These are phyloP conservation scores for Tinospora cordifolia DNA, from an alignment of 164 flowering plant species.

Conservation along the genomic window DNA sequence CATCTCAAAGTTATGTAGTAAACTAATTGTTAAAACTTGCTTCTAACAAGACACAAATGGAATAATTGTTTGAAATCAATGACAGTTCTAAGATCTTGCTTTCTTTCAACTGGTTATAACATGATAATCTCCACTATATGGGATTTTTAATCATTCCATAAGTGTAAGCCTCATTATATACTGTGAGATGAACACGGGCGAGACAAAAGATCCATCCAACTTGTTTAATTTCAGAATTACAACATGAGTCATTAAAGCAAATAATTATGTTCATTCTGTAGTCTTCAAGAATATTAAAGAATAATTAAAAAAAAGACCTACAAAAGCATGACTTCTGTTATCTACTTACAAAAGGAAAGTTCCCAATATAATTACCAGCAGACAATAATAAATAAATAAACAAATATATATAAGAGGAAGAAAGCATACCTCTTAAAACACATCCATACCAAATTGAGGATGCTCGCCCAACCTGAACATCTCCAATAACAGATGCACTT, in stretches of 20 bases:
- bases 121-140: not conserved
- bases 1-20: too few species aligned
- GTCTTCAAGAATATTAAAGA: not conserved
- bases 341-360: not conserved
- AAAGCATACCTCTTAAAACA: conserved; percentile 73
- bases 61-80: too few species aligned
- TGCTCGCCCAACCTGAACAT: conserved; percentile 68
- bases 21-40: too few species aligned
- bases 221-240: not conserved
- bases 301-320: not conserved
- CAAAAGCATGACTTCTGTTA: not conserved
- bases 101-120: not conserved
- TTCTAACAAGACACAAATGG: too few species aligned
- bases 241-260: not conserved
- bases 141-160: not conserved
- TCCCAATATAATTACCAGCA: not conserved
- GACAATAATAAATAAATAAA: too few species aligned
- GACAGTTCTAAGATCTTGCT: too few species aligned
- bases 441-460: conserved; percentile 97
- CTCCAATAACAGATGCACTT: conserved; percentile 81
- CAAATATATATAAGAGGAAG: not conserved
- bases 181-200: too few species aligned
- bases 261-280: not conserved
- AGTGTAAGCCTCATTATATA: too few species aligned
- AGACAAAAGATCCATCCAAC: not conserved